Evolutionary conservation across 768 basidiomycete species (phyloP), one percentile per base, ranked within the genome.

Genomic region (Stropharia rugosoannulata): DNA sequence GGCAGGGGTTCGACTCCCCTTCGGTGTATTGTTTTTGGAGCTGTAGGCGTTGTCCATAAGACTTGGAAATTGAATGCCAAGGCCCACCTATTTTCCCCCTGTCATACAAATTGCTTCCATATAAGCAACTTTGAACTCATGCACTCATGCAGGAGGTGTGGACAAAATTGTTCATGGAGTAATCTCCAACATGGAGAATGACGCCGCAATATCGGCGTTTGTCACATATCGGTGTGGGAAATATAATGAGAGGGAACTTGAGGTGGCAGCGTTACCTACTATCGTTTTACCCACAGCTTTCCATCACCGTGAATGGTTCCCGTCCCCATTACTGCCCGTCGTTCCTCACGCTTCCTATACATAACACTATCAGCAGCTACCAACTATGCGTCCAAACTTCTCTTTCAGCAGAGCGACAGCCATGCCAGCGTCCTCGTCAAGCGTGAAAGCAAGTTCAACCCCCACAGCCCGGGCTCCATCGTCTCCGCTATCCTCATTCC

Each of bases 1-100:
- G 82, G 83, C 81, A 83, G 76, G 83, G 83, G 83, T 84, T 84
- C 82, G 83, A 84, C 80, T 84, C 83, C 82, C 83, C 77, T 83
- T 82, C 75, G 75, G 81, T 76, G 78, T 80, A 77, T 56, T 49
- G 1, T 22, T 22, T 22, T 22, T 22, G 22, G 22, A 22, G 22
- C 22, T 4, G 29, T 32, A 10, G 29, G 29, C 29, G 29, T 32
- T 7, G 29, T 32, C 29, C 7, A 32, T 32, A 10, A 22, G 22
- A 22, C 1, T 22, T 22, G 22, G 22, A 22, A 4, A n/a, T n/a
- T n/a, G 1, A 22, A 22, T 22, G 22, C 22, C 22, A 22, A 22
- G 22, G 22, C 22, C 22, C 22, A 22, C 22, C 22, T n/a, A n/a
- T n/a, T n/a, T n/a, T n/a, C n/a, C n/a, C n/a, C n/a, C n/a, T n/a